Percentiles rank a stretch among this genome's conserved stretches.
phyloP scores from a whole-genome alignment of 2,329 filamentous ascomycete genomes.

The Pseudogymnoascus sp. region DNA sequence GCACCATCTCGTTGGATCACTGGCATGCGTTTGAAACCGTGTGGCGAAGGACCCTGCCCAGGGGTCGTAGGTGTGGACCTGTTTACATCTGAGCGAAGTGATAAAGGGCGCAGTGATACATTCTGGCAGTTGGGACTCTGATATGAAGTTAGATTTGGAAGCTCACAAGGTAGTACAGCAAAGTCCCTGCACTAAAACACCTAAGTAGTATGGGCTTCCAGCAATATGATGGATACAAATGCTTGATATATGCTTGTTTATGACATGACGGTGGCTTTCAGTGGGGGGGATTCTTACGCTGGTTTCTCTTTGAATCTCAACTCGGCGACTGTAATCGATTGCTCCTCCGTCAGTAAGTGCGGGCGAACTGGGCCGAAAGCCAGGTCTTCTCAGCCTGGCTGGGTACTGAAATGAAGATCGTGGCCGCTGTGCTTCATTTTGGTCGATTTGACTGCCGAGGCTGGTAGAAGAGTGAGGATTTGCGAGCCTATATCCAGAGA shows the following conservation, averaged over 20 bases:
- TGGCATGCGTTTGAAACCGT: background rate
- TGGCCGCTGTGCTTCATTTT: constrained; percentile 41
- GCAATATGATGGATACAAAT: background rate
- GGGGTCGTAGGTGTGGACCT: constrained; percentile 22
- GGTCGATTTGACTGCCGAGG: constrained; percentile 41
- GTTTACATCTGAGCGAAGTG: constrained; percentile 24
- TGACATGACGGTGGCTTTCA: background rate
- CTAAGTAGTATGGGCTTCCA: background rate
- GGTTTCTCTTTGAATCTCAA: constrained; percentile 25
- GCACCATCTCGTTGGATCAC: background rate
- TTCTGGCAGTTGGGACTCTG: background rate
- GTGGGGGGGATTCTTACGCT: background rate
- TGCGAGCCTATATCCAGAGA: constrained; percentile 36
- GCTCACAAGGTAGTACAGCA: background rate
- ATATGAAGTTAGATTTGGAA: background rate
- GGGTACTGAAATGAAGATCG: constrained; percentile 54
- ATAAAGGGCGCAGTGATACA: constrained; percentile 13
- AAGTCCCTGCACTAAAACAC: background rate
- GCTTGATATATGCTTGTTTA: background rate
- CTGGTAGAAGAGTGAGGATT: constrained; percentile 43
- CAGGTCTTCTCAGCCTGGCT: constrained; percentile 48
- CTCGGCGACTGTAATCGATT: constrained; percentile 27
- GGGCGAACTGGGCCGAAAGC: constrained; percentile 31
- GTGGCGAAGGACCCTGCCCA: background rate
- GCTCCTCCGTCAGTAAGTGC: constrained; percentile 28